Conservation (phyloP, 306 rosid species). For the Alnus glutinosa region DNA sequence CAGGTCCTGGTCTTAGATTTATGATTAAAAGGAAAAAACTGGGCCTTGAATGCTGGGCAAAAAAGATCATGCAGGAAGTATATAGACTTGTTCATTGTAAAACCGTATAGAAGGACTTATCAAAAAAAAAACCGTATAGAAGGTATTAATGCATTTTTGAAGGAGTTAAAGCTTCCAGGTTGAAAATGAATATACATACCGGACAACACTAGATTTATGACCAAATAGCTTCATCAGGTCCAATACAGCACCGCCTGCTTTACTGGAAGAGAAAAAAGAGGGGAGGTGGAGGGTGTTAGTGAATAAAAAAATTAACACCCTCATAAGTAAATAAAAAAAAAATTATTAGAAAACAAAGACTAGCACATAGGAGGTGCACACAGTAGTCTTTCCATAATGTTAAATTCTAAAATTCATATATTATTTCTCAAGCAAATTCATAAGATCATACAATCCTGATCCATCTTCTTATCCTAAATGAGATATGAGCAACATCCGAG, state of each 20-base stretch:
- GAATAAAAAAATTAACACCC: no score
- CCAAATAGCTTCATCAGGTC: constrained; percentile 93
- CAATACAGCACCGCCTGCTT: constrained; percentile 68
- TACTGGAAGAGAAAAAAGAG: constrained; percentile 41
- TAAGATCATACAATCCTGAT: not conserved
- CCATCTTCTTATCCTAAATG: not conserved
- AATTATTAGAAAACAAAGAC: not conserved
- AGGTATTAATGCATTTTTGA: not conserved
- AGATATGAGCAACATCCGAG: not conserved
- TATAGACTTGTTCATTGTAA: not conserved
- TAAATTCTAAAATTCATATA: not conserved
- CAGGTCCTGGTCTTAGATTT: not conserved
- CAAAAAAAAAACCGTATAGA: not conserved
- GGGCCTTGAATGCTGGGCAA: not conserved
- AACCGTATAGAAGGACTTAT: not conserved
- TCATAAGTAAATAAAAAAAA: not conserved
- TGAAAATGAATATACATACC: constrained; percentile 54
- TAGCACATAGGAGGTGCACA: not conserved
- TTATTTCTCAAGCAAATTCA: not conserved
- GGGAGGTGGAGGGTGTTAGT: no score
- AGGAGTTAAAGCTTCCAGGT: not conserved
- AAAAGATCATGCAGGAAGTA: not conserved
- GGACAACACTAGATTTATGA: constrained; percentile 72
- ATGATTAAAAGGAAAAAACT: not conserved
- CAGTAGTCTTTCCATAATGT: not conserved